These are phyloP conservation scores for Glomus cerebriforme DNA, from an alignment of 192 early-diverging fungal species.

Conservation along the genomic window DNA sequence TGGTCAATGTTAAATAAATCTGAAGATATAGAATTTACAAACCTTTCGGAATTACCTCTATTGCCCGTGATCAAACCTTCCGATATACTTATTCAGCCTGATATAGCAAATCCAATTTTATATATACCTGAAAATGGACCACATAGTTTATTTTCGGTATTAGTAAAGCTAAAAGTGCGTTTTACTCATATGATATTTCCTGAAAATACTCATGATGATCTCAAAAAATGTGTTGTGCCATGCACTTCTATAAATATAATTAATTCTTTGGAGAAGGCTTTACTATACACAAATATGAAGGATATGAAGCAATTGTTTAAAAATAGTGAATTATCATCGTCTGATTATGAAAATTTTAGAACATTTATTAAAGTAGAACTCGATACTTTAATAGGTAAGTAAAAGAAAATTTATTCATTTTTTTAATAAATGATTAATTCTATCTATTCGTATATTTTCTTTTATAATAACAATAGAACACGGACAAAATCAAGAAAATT, in stretches of 20 bases:
- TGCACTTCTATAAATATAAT: not conserved
- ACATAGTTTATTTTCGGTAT: not conserved
- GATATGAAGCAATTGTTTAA: too few relatives aligned
- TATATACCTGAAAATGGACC: not conserved
- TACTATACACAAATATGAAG: too few relatives aligned
- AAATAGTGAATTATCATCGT: too few relatives aligned
- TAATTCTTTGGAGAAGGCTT: not conserved
- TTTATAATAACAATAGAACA: too few relatives aligned
- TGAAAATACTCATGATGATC: not conserved
- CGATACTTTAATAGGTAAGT: too few relatives aligned
- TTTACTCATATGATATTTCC: not conserved
- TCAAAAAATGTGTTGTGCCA: not conserved
- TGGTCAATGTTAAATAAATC: not conserved
- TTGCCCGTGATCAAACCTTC: not conserved
- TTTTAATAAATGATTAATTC: too few relatives aligned
- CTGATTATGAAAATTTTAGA: too few relatives aligned
- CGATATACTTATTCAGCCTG: not conserved
- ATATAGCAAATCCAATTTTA: not conserved
- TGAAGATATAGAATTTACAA: not conserved
- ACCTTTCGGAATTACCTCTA: not conserved
- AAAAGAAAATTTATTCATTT: too few relatives aligned
- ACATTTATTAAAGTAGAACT: too few relatives aligned
- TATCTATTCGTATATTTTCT: too few relatives aligned
- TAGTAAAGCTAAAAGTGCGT: not conserved
- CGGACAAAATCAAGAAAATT: too few relatives aligned